A percentile compares a stretch with the other conserved stretches of the same genome.
These are phyloP conservation scores for Ilyonectria destructans DNA, from an alignment of 2,329 filamentous ascomycete species.

Conservation along the genomic window DNA sequence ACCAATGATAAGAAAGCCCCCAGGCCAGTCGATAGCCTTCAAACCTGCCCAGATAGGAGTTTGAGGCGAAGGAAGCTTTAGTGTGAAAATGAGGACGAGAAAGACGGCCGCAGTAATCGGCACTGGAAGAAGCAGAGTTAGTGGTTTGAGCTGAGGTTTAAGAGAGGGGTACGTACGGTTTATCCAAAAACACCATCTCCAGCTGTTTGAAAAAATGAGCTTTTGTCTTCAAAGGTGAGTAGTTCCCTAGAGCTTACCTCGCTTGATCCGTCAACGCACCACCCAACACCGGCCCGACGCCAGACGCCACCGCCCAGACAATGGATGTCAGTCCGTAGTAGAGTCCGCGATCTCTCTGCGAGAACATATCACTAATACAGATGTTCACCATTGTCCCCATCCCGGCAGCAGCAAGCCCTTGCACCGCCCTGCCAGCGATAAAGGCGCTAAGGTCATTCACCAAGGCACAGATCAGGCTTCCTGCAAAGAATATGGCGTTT, in stretches of 20 bases:
- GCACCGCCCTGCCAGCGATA: slow-evolving; percentile 60
- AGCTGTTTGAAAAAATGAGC: slow-evolving; percentile 34
- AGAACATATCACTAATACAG: slow-evolving; percentile 70
- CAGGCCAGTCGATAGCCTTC: slow-evolving; percentile 74
- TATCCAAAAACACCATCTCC: slow-evolving; percentile 69
- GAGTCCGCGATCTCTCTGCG: slow-evolving; percentile 54
- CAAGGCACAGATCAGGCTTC: slow-evolving; percentile 65
- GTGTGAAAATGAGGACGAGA: slow-evolving; percentile 72
- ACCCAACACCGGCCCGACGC: slow-evolving; percentile 76
- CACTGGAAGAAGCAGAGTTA: slow-evolving; percentile 45
- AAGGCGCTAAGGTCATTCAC: slow-evolving; percentile 62
- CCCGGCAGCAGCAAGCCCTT: slow-evolving; percentile 69
- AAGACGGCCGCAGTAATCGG: slow-evolving; percentile 71
- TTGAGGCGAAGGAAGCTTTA: slow-evolving; percentile 78
- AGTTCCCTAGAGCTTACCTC: slow-evolving; percentile 55
- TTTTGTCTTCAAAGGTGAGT: fast-evolving
- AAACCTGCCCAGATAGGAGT: slow-evolving; percentile 76
- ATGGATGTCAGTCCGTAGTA: slow-evolving; percentile 78
- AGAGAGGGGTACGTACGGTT: slow-evolving; percentile 57
- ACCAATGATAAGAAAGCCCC: slow-evolving; percentile 75
- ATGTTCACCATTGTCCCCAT: slow-evolving; percentile 69
- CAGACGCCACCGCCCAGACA: slow-evolving; percentile 77
- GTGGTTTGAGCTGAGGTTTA: slow-evolving; percentile 47
- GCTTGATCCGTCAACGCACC: slow-evolving; percentile 77
- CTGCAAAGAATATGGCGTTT: slow-evolving; percentile 66